These are phyloP conservation scores for Chaetomium strumarium DNA, from an alignment of 2,329 filamentous ascomycete genomes.

Conservation along the genomic window DNA sequence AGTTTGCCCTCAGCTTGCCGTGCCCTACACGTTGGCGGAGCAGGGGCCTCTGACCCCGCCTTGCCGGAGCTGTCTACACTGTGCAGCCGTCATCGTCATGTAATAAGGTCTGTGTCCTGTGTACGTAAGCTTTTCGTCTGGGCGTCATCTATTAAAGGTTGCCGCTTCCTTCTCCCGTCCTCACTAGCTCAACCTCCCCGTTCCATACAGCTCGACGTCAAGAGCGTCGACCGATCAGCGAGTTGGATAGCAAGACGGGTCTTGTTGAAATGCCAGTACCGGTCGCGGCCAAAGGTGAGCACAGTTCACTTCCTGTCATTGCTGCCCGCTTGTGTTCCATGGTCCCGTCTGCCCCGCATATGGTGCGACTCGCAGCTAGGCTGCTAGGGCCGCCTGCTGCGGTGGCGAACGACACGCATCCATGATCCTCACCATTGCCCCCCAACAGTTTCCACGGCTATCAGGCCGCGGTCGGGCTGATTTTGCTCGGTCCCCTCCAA, in stretches of 20 bases:
- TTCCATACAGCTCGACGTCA: not conserved
- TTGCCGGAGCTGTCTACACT: no score
- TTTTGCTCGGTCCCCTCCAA: not conserved
- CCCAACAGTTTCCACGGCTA: not conserved
- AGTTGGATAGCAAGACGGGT: conserved; percentile 1
- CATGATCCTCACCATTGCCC: conserved; percentile 4
- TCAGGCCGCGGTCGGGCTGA: not conserved
- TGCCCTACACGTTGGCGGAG: no score
- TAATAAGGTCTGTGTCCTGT: no score
- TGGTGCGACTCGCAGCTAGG: conserved; percentile 13
- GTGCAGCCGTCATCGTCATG: no score
- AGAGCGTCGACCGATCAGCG: not conserved
- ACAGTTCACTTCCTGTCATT: not conserved
- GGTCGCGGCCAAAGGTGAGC: conserved; percentile 25
- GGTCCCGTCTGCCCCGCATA: conserved; percentile 12
- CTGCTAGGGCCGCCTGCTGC: conserved; percentile 8
- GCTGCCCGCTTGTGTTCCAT: conserved; percentile 1
- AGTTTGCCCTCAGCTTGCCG: no score
- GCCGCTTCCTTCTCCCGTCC: no score
- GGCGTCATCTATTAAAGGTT: no score
- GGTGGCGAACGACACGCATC: conserved; percentile 24
- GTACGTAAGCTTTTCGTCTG: no score
- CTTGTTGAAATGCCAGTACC: conserved; percentile 22
- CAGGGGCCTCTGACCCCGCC: no score
- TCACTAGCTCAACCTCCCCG: not conserved